Evolutionary conservation across 2,329 filamentous ascomycete species (phyloP).

Genomic region (Trichoderma polysporum): DNA sequence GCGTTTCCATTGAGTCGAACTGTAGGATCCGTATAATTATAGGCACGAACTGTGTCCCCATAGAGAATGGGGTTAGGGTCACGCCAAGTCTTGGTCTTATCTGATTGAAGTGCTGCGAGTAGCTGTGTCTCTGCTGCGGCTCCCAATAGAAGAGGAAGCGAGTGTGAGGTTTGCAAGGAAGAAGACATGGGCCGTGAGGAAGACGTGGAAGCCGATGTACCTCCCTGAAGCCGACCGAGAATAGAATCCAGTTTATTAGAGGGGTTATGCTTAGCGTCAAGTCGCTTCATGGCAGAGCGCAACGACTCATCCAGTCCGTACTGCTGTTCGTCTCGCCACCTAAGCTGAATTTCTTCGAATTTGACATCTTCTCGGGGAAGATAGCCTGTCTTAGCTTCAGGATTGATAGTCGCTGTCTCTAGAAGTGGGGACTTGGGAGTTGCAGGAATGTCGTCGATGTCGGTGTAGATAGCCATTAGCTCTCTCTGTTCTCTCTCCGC

Average conservation of each 20-base stretch:
- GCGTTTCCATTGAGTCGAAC: conserved; percentile 44
- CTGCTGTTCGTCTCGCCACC: conserved; percentile 49
- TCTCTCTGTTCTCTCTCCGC: conserved; percentile 57
- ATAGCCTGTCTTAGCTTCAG: conserved; percentile 33
- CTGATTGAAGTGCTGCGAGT: conserved; percentile 45
- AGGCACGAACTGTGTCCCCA: conserved; percentile 31
- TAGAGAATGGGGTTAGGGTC: conserved; percentile 41
- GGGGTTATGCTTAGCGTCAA: conserved; percentile 40
- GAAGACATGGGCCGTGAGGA: conserved; percentile 22
- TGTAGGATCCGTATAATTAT: conserved; percentile 44
- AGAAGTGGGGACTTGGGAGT: conserved; percentile 54
- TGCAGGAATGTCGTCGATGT: conserved; percentile 53
- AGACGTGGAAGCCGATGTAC: conserved; percentile 17
- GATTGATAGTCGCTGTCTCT: conserved; percentile 31
- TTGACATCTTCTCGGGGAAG: conserved; percentile 43
- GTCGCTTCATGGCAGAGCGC: conserved; percentile 44
- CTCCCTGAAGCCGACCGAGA: conserved; percentile 36
- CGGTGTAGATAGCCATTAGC: conserved; percentile 61
- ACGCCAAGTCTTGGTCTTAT: conserved; percentile 44
- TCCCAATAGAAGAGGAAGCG: conserved; percentile 33
- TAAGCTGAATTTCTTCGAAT: conserved; percentile 49
- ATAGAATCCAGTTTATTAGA: conserved; percentile 43
- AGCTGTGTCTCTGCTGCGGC: conserved; percentile 43
- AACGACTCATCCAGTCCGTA: conserved; percentile 45
- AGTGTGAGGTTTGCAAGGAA: conserved; percentile 13